Percentiles rank a stretch among this genome's conserved stretches.
Evolutionary conservation across 306 rosid genomes (phyloP).

Genomic region (Quercus engelmannii): DNA sequence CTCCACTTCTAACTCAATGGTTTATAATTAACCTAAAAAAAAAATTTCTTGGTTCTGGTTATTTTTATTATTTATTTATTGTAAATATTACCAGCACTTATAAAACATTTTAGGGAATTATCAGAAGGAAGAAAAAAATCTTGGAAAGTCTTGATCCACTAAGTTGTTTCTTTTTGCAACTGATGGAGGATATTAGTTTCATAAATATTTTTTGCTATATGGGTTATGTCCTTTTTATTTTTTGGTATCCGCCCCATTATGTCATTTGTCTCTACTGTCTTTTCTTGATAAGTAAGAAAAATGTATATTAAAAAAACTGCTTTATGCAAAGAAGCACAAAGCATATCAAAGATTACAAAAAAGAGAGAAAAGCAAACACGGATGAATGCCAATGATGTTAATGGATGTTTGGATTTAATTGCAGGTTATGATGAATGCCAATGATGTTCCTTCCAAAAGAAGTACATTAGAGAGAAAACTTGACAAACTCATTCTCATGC

Average conservation of each 20-base stretch:
- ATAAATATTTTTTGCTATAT: neutral
- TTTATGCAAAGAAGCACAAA: too few species aligned
- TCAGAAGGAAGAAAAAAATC: neutral
- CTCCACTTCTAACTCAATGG: too few species aligned
- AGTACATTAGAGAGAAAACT: slow-evolving; percentile 97
- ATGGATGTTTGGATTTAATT: slow-evolving; percentile 26
- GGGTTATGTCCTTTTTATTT: neutral
- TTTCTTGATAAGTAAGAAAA: slow-evolving; percentile 3
- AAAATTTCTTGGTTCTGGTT: too few species aligned
- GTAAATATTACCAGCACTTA: neutral
- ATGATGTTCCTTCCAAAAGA: slow-evolving; percentile 98
- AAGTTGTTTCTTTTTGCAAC: neutral
- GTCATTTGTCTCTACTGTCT: slow-evolving; percentile 9
- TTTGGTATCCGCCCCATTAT: neutral
- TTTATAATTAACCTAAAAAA: too few species aligned
- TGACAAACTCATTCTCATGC: slow-evolving; percentile 82
- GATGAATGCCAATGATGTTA: neutral
- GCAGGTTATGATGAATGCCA: slow-evolving; percentile 98
- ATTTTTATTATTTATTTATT: neutral
- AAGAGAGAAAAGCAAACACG: too few species aligned
- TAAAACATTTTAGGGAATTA: neutral
- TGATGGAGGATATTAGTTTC: slow-evolving; percentile 1
- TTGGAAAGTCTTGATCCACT: neutral
- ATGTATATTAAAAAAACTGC: too few species aligned
- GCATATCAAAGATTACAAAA: too few species aligned